Conservation (phyloP, 192 early-diverging fungal genomes). For the Coemansia sp. region DNA sequence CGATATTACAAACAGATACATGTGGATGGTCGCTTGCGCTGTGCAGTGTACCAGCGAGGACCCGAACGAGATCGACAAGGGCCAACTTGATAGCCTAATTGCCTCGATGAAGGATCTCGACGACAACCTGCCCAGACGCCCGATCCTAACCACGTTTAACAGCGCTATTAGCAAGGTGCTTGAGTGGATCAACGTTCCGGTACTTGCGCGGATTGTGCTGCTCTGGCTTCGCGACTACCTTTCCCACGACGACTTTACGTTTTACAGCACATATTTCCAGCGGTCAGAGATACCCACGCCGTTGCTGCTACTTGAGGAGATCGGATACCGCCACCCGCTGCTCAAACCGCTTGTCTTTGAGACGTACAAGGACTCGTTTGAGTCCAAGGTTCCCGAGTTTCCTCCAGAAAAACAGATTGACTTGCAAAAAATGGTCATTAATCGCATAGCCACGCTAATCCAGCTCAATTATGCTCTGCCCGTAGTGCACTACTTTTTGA, state of each 20-base stretch:
- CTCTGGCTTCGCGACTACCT: conserved; percentile 69
- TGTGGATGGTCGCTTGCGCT: conserved; percentile 52
- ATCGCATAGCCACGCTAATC: conserved; percentile 68
- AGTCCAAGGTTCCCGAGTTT: conserved; percentile 58
- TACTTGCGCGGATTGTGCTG: conserved; percentile 42
- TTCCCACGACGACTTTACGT: conserved; percentile 58
- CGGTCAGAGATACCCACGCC: conserved; percentile 62
- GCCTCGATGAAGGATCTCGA: conserved; percentile 35
- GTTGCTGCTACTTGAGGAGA: conserved; percentile 74
- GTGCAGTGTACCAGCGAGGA: conserved; percentile 16
- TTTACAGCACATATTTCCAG: conserved; percentile 72
- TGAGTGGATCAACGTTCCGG: conserved; percentile 33
- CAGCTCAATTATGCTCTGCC: conserved; percentile 66
- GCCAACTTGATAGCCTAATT: conserved; percentile 23
- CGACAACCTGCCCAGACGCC: conserved; percentile 24
- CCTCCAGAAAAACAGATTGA: conserved; percentile 67
- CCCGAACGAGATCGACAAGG: conserved; percentile 13
- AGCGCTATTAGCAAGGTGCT: conserved; percentile 28
- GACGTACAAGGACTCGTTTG: conserved; percentile 62
- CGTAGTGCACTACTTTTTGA: conserved; percentile 63
- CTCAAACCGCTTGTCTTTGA: conserved; percentile 67
- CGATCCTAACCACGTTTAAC: conserved; percentile 35
- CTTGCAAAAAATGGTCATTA: conserved; percentile 67
- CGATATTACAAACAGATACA: conserved; percentile 33
- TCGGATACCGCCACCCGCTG: conserved; percentile 71